These are phyloP conservation scores for Leccinum boreale DNA, from an alignment of 768 basidiomycete species.

Conservation along the genomic window DNA sequence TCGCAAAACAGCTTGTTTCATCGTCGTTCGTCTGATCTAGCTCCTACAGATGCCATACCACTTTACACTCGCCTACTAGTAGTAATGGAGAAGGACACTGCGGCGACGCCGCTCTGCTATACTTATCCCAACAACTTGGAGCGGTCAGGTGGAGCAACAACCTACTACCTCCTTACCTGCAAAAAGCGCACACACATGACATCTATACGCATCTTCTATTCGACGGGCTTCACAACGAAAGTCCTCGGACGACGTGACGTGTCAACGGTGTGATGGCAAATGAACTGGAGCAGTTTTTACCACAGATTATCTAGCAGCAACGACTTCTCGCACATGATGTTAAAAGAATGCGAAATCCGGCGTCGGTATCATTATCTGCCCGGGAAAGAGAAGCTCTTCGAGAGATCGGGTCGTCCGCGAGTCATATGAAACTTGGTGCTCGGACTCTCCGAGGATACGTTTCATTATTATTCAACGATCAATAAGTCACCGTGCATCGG, in stretches of 20 bases:
- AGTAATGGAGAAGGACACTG: not conserved
- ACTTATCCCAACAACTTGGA: not conserved
- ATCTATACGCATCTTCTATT: no score
- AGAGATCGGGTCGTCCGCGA: not conserved
- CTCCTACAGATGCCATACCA: not conserved
- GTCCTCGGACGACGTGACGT: not conserved
- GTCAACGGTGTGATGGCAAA: not conserved
- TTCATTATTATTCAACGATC: not conserved
- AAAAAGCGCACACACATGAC: not conserved
- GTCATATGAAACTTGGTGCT: not conserved
- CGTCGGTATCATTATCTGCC: no score
- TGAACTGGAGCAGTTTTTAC: no score
- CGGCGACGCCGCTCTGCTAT: not conserved
- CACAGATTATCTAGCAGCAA: no score
- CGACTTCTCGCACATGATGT: no score
- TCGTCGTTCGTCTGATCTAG: not conserved
- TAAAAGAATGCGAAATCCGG: no score
- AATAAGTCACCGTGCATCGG: no score
- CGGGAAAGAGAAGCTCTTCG: no score
- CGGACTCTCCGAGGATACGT: not conserved
- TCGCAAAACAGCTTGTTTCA: no score
- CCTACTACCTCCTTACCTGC: not conserved
- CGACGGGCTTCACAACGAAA: not conserved
- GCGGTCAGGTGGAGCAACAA: not conserved
- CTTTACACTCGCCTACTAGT: no score